These are phyloP conservation scores for Fusarium sp. DNA, from an alignment of 2,329 filamentous ascomycete species.

Conservation along the genomic window DNA sequence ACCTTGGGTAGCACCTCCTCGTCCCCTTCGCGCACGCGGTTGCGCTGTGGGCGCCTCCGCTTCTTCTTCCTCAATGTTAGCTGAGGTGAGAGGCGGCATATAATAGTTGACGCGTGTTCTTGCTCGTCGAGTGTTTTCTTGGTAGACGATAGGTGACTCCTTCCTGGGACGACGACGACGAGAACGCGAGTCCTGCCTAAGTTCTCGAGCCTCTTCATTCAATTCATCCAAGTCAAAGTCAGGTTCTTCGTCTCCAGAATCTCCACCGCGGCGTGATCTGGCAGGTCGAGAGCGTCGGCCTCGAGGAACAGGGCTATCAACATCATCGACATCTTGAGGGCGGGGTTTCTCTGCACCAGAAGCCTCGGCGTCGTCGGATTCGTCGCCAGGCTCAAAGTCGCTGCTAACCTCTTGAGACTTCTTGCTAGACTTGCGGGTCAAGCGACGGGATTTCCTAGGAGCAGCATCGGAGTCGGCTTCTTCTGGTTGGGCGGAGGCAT, in stretches of 20 bases:
- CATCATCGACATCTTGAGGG: slow-evolving; percentile 56
- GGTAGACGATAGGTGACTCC: slow-evolving; percentile 67
- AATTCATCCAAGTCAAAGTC: slow-evolving; percentile 72
- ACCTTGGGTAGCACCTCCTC: slow-evolving; percentile 65
- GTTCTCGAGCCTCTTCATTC: slow-evolving; percentile 72
- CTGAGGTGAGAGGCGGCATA: slow-evolving; percentile 74
- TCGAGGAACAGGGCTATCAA: slow-evolving; percentile 62
- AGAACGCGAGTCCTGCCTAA: slow-evolving; percentile 65
- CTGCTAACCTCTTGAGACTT: slow-evolving; percentile 67
- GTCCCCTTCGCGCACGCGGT: slow-evolving; percentile 73
- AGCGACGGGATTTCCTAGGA: slow-evolving; percentile 55
- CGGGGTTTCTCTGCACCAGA: slow-evolving; percentile 54
- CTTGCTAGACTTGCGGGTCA: slow-evolving; percentile 60
- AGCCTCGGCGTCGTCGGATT: slow-evolving; percentile 65
- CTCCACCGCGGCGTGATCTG: slow-evolving; percentile 60
- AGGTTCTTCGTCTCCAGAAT: slow-evolving; percentile 67
- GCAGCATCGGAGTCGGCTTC: slow-evolving; percentile 48
- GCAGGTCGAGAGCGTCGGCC: slow-evolving; percentile 60
- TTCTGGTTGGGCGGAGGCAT: slow-evolving; percentile 45
- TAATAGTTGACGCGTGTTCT: slow-evolving; percentile 82
- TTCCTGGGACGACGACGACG: slow-evolving; percentile 64
- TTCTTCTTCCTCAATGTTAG: slow-evolving; percentile 78
- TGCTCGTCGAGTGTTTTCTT: slow-evolving; percentile 64
- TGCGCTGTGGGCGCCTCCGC: slow-evolving; percentile 76
- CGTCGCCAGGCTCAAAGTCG: slow-evolving; percentile 70